Base-by-base conservation (phyloP, 1,284 basidiomycete genomes). In the Anthracocystis walkeri region DNA sequence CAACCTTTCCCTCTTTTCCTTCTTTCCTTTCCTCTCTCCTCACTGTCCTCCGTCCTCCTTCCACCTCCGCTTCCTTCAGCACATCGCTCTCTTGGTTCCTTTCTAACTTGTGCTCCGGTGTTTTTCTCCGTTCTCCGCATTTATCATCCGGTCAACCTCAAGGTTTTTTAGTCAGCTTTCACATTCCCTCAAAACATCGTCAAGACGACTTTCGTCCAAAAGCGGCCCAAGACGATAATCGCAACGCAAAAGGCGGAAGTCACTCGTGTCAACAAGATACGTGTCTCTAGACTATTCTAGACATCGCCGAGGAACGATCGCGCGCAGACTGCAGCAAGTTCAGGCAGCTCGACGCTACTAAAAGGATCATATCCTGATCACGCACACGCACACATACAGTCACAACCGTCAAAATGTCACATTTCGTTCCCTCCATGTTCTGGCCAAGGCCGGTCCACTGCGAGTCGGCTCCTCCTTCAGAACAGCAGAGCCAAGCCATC, bases 381-480 rank as follows among this genome's bases (percentile, higher is more conserved):
- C 33, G 33, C 33, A 14, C 35, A 8, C 33, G 33, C 33, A 14
- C 16, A 51, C 16, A 23, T 8, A 38, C 21, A 38, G 4, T 21
- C 16, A 51, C 16, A 48, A 25, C 14, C 35, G 18, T 25, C 63
- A 66, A 29, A 50, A 81, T 81, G 78, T 73, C 79, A 49, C 65
- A 62, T 48, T 52, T 81, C 46, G 51, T 81, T 6, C 64, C 79
- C 14, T 46, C 78, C 31, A 59, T 76, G 60, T 76, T 78, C 33
- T 45, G 75, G 54, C 79, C 68, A 12, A 58, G 21, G 40, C 68
- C 75, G 4, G 46, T 79, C 7, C 66, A 81, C 58, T 78, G 72
- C 64, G 77, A 75, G 59, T 62, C 71, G 27, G 58, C 63, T 11
- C 41, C 68, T 21, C 49, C 67, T 7, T 59, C 52, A 44, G 58